Conservation (phyloP, 1,284 basidiomycete genomes). For the Leccinum subrobustum region DNA sequence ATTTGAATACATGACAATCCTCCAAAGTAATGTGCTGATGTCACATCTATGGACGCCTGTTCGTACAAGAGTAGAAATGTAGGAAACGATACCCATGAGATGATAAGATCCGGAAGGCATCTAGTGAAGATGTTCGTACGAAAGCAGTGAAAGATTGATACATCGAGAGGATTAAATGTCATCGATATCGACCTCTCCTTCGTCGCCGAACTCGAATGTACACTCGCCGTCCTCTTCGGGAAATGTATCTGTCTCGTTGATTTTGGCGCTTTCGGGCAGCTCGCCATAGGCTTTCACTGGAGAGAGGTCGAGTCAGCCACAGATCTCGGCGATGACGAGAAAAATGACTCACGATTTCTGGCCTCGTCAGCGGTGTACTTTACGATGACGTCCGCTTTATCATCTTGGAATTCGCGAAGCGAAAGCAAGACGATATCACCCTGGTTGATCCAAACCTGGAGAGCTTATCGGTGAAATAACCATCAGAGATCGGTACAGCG, state of each 20-base stretch:
- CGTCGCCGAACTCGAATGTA: slow-evolving; percentile 87
- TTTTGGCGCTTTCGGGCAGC: slow-evolving; percentile 96
- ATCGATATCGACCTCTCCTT: slow-evolving; percentile 80
- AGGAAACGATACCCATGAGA: slow-evolving; percentile 11
- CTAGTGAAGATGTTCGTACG: slow-evolving; percentile 11
- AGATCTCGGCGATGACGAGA: background rate
- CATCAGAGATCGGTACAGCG: background rate
- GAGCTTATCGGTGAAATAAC: slow-evolving; percentile 1
- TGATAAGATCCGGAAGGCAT: slow-evolving; percentile 1
- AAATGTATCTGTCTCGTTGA: slow-evolving; percentile 96
- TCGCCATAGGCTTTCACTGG: slow-evolving; percentile 96
- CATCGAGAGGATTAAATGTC: slow-evolving; percentile 53
- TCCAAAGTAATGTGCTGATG: slow-evolving; percentile 16
- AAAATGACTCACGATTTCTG: slow-evolving; percentile 57
- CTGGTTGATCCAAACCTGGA: slow-evolving; percentile 99
- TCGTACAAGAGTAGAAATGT: slow-evolving; percentile 8
- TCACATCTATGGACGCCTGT: slow-evolving; percentile 28
- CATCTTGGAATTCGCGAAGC: slow-evolving; percentile 98
- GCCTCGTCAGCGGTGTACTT: slow-evolving; percentile 98
- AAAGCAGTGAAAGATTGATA: slow-evolving; percentile 8
- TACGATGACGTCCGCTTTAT: slow-evolving; percentile 99
- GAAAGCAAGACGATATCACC: slow-evolving; percentile 98
- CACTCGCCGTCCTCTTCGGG: slow-evolving; percentile 90
- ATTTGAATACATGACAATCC: slow-evolving; percentile 12
- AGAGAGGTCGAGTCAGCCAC: slow-evolving; percentile 3